Evolutionary conservation across 2,329 filamentous ascomycete species (phyloP).

Genomic region (Diaporthe longicolla): DNA sequence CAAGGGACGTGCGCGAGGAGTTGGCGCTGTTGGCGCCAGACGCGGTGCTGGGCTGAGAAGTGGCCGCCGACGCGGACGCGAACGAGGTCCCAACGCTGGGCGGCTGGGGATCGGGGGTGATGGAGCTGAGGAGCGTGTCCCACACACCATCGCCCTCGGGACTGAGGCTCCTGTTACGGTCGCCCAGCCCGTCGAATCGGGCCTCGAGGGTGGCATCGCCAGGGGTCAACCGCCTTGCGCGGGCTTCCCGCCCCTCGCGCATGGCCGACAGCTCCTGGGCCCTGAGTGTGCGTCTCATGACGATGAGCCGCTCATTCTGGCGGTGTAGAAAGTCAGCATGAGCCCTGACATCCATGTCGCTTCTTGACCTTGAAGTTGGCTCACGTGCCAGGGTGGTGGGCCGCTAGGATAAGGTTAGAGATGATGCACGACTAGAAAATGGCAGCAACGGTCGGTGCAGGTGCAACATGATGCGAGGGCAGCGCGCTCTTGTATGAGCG

Average conservation of each 20-base stretch:
- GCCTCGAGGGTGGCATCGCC: slow-evolving; percentile 27
- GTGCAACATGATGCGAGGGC: neutral
- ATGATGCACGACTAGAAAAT: neutral
- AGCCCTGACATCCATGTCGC: slow-evolving; percentile 23
- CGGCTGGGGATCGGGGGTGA: slow-evolving; percentile 84
- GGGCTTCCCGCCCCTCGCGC: slow-evolving; percentile 34
- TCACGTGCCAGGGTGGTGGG: slow-evolving; percentile 25
- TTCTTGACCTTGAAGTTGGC: neutral
- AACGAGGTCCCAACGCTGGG: slow-evolving; percentile 89
- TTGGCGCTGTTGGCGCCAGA: slow-evolving; percentile 47
- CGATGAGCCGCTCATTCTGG: slow-evolving; percentile 31
- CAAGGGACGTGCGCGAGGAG: slow-evolving; percentile 64
- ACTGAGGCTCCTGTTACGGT: slow-evolving; percentile 86
- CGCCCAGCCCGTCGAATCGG: slow-evolving; percentile 77
- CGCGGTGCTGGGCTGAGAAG: slow-evolving; percentile 56
- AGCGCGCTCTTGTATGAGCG: neutral
- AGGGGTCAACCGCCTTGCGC: slow-evolving; percentile 2
- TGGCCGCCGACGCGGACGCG: slow-evolving; percentile 69
- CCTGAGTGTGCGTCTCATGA: slow-evolving; percentile 32
- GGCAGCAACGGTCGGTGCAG: neutral
- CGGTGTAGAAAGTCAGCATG: slow-evolving; percentile 8
- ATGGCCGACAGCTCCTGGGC: slow-evolving; percentile 27
- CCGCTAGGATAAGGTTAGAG: slow-evolving; percentile 36
- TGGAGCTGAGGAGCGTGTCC: slow-evolving; percentile 84
- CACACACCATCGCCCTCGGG: slow-evolving; percentile 77